Evolutionary conservation across 768 basidiomycete species (phyloP).

Genomic region (Mycena epipterygia): DNA sequence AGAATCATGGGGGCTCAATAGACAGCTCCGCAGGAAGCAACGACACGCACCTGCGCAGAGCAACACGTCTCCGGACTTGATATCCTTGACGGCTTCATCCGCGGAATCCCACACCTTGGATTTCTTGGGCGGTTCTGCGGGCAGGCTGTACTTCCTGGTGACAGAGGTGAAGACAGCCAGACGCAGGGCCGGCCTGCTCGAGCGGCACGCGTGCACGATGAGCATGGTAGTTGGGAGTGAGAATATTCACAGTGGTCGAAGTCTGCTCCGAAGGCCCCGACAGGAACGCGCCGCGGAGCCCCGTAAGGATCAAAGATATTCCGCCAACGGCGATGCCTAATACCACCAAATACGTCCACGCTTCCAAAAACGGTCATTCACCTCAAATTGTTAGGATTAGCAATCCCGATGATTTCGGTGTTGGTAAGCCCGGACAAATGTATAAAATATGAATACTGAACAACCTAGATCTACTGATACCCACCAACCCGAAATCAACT

Average conservation of each 20-base stretch:
- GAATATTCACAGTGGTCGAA: background rate
- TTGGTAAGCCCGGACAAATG: too few relatives aligned
- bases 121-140: slow-evolving; percentile 51
- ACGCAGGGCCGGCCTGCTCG: slow-evolving; percentile 36
- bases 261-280: background rate
- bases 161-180: slow-evolving; percentile 35
- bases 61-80: slow-evolving; percentile 84
- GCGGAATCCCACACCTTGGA: slow-evolving; percentile 85
- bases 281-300: background rate
- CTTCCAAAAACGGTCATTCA: too few relatives aligned
- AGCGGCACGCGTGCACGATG: slow-evolving; percentile 16
- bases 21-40: background rate
- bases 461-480: too few relatives aligned
- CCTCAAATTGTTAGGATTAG: too few relatives aligned
- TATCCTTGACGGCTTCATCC: slow-evolving; percentile 86
- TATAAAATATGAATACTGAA: background rate
- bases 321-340: background rate
- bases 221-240: slow-evolving; percentile 32
- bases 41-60: slow-evolving; percentile 81
- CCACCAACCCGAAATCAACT: too few relatives aligned
- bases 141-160: slow-evolving; percentile 51
- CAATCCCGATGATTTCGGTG: too few relatives aligned
- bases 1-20: slow-evolving; percentile 11
- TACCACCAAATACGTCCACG: background rate
- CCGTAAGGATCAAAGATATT: background rate